phyloP scores from a whole-genome alignment of 495 filamentous ascomycete species.

The Lophiotrema nucula region DNA sequence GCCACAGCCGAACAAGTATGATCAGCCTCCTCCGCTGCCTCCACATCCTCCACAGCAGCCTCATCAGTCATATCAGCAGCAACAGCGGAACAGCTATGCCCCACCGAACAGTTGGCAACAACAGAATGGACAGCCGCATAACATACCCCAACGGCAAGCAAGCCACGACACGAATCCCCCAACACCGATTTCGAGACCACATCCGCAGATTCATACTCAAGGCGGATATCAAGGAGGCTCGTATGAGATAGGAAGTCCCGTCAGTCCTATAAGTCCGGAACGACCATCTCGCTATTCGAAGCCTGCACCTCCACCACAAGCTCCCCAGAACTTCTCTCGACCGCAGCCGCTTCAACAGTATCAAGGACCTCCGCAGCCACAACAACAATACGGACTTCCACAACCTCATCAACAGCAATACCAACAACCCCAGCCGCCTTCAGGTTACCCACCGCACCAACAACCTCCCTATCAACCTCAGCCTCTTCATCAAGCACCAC shows the following conservation, averaged over 20 bases:
- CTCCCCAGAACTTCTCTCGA: constrained; percentile 4
- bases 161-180: constrained; percentile 23
- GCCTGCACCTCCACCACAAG: constrained; percentile 11
- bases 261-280: constrained; percentile 32
- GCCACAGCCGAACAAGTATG: constrained; percentile 23
- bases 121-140: constrained; percentile 5
- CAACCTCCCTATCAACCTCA: constrained; percentile 23
- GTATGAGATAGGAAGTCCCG: constrained; percentile 32
- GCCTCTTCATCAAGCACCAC: constrained; percentile 20
- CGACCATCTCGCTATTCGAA: constrained; percentile 19
- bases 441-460: background rate
- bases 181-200: constrained; percentile 1
- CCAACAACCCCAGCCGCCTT: background rate
- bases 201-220: constrained; percentile 23
- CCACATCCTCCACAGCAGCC: constrained; percentile 27
- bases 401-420: constrained; percentile 13
- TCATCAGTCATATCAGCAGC: constrained; percentile 17
- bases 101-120: constrained; percentile 18
- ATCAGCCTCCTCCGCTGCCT: constrained; percentile 30
- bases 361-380: background rate
- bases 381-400: background rate
- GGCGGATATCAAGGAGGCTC: constrained; percentile 10
- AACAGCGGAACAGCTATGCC: constrained; percentile 6
- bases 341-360: constrained; percentile 19
- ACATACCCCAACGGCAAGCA: constrained; percentile 13